A percentile compares a stretch with the other conserved stretches of the same genome.
Evolutionary conservation across 306 rosid genomes (phyloP).

Genomic region (Medicago arabica): DNA sequence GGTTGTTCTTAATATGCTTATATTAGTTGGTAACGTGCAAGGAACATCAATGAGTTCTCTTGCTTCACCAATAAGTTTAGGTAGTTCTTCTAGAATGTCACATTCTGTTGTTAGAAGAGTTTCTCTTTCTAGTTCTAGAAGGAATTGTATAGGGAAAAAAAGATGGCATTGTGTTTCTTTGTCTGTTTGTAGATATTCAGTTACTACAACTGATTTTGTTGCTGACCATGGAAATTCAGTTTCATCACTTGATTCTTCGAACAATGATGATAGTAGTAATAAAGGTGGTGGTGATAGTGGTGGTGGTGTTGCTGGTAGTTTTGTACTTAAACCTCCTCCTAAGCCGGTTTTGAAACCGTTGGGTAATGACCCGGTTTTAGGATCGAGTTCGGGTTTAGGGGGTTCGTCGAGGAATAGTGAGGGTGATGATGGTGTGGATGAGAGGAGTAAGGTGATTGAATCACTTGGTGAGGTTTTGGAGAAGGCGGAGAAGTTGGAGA

Average conservation of each 20-base stretch:
- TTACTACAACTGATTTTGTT: conserved; percentile 76
- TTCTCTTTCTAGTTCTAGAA: conserved; percentile 67
- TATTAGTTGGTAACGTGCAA: conserved; percentile 72
- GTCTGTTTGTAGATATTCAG: conserved; percentile 91
- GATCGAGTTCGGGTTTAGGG: conserved; percentile 56
- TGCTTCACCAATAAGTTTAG: conserved; percentile 76
- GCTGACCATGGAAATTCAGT: conserved; percentile 81
- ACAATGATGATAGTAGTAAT: conserved; percentile 54
- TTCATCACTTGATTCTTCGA: conserved; percentile 80
- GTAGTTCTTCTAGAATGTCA: conserved; percentile 65
- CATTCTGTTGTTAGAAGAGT: conserved; percentile 68
- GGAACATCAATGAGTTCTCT: conserved; percentile 77
- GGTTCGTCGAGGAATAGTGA: conserved; percentile 47
- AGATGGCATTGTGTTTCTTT: conserved; percentile 80
- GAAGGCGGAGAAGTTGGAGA: conserved; percentile 87
- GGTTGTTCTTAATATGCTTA: conserved; percentile 55
- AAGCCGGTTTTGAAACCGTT: conserved; percentile 78
- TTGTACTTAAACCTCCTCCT: conserved; percentile 83
- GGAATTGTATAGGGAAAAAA: conserved; percentile 55
- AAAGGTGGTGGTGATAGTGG: conserved; percentile 50
- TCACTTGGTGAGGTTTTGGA: conserved; percentile 96
- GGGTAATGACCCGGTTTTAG: conserved; percentile 46
- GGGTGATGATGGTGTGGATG: conserved; percentile 54
- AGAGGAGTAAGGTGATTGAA: conserved; percentile 79
- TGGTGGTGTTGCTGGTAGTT: conserved; percentile 48